Evolutionary conservation across 192 early-diverging fungal genomes (phyloP), one percentile per base, ranked within the genome.

Genomic region (Dispira simplex): DNA sequence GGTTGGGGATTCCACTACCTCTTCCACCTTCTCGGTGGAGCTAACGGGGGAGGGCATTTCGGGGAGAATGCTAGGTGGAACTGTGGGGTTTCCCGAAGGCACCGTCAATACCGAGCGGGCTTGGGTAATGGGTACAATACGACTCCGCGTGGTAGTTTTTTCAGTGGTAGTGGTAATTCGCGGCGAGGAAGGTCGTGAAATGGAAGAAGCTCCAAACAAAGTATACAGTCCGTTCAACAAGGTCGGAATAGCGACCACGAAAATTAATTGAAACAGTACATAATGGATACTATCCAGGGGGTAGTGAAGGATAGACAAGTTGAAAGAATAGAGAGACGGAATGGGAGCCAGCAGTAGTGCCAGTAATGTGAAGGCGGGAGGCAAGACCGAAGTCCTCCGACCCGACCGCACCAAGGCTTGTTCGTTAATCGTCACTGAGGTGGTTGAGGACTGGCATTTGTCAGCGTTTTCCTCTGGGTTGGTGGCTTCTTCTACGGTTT

Each of bases 301-400:
- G 44, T 62, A 62, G 16, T 46, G 39, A 20, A 62, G 28, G 39
- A 62, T 20, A 16, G 43, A 13, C 13, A 45, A 45, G 59, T 62
- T 46, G 59, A 62, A 45, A 11, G 59, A 45, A 45, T 62, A 62
- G 16, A 62, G 39, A 12, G 59, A 21, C 43, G 59, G 59, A 21
- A 62, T 14, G 44, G 44, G 39, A 21, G 20, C 54, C 21, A 56
- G 3, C 12, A 56, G 13, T 13, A 56, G 9, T 8, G 23, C 54
- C 12, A 25, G 25, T 25, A 23, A 28, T 8, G 54, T 9, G 21
- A 56, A 18, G 49, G n/a, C 49, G 49, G 49, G 16, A 3, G 49
- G 16, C 32, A 39, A 39, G 32, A 6, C 6, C 32, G 32, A 39
- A 6, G 3, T 39, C 6, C 32, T 39, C 32, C 3, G 6, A 39